A percentile compares a stretch with the other conserved stretches of the same genome.
Evolutionary conservation across 345 rosid genomes (phyloP).

Genomic region (Citrus reticulata): DNA sequence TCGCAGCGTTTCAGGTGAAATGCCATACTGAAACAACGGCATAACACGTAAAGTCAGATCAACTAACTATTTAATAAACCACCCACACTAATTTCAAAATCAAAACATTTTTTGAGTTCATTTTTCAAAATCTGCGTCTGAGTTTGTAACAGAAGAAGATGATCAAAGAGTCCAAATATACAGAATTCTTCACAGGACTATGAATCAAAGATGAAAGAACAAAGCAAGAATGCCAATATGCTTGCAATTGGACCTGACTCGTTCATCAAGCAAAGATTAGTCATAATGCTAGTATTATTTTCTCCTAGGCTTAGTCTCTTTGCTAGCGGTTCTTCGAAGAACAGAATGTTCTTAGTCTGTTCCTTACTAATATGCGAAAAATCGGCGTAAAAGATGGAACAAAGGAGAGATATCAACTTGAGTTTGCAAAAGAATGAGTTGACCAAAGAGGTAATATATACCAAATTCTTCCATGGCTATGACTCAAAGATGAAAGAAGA

Average conservation of each 20-base stretch:
- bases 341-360: not conserved
- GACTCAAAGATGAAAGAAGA: not conserved
- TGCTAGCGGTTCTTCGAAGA: not conserved
- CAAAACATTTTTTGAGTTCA: not conserved
- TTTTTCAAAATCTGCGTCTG: not conserved
- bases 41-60: not conserved
- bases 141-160: not conserved
- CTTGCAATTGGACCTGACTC: not conserved
- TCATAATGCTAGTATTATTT: not conserved
- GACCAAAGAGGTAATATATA: not conserved
- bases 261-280: not conserved
- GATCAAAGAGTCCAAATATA: not conserved
- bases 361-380: not conserved
- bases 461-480: not conserved
- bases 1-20: conserved; percentile 55
- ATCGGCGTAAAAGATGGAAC: too few relatives aligned
- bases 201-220: not conserved
- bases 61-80: not conserved
- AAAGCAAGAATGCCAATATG: not conserved
- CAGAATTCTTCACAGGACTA: not conserved
- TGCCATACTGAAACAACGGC: conserved; percentile 56
- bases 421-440: not conserved
- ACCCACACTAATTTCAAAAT: not conserved
- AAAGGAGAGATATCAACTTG: not conserved
- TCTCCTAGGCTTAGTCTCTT: not conserved